These are phyloP conservation scores for Cercophora samala DNA, from an alignment of 495 filamentous ascomycete genomes.

Conservation along the genomic window DNA sequence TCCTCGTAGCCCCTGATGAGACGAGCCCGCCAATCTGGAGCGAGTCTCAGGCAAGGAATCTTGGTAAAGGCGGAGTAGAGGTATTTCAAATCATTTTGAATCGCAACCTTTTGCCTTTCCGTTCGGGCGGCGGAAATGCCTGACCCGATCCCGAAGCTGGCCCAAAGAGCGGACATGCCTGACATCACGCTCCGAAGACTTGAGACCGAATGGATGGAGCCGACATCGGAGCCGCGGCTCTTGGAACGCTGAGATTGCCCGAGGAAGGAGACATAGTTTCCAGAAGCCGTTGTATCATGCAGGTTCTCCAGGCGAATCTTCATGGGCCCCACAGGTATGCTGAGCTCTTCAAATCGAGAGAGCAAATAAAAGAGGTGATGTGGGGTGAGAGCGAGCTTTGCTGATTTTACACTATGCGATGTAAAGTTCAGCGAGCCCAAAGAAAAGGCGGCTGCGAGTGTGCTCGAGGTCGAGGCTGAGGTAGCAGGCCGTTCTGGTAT, in stretches of 20 bases:
- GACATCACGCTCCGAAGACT: conserved; percentile 98
- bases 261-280: conserved; percentile 95
- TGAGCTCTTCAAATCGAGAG: conserved; percentile 88
- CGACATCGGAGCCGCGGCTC: conserved; percentile 73
- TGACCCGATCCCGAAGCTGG: conserved; percentile 73
- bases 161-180: conserved; percentile 88
- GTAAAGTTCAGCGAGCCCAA: conserved; percentile 79
- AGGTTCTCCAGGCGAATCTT: conserved; percentile 93
- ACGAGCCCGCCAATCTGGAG: conserved; percentile 83
- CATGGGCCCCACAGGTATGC: conserved; percentile 89
- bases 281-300: conserved; percentile 77
- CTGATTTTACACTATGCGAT: conserved; percentile 78
- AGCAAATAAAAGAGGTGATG: conserved; percentile 97
- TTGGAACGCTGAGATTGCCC: conserved; percentile 71
- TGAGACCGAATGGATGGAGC: conserved; percentile 90
- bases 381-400: conserved; percentile 89
- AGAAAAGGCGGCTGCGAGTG: conserved; percentile 78
- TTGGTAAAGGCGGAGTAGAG: conserved; percentile 98
- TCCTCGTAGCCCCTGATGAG: conserved; percentile 92
- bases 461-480: conserved; percentile 65
- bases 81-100: conserved; percentile 86
- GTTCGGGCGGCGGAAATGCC: conserved; percentile 72
- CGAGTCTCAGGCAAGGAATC: conserved; percentile 83
- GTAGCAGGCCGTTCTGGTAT: conserved; percentile 52
- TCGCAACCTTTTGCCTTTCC: conserved; percentile 80